phyloP scores from a whole-genome alignment of 805 yeast genomes.

The Candida jianshihensis region DNA sequence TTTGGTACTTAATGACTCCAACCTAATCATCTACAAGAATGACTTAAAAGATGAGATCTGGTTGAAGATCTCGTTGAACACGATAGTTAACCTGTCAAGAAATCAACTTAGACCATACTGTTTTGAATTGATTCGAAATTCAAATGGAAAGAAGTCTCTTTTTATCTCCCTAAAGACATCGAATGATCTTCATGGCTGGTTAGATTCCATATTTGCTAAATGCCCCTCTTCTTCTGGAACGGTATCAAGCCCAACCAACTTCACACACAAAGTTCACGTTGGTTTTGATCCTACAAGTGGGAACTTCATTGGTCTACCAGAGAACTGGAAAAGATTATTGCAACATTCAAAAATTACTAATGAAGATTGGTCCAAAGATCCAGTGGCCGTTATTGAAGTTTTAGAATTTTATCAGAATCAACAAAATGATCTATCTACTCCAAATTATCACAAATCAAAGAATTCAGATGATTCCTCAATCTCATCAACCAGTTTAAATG shows the following conservation, averaged over 20 bases:
- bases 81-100: slow-evolving; percentile 57
- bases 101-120: slow-evolving; percentile 71
- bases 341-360: slow-evolving; percentile 84
- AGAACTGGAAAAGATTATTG: slow-evolving; percentile 84
- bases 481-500: slow-evolving; percentile 13
- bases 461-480: slow-evolving; percentile 18
- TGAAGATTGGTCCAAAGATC: slow-evolving; percentile 88
- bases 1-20: slow-evolving; percentile 68
- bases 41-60: slow-evolving; percentile 47
- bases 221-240: slow-evolving; percentile 55
- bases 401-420: slow-evolving; percentile 65
- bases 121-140: slow-evolving; percentile 56
- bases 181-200: slow-evolving; percentile 81
- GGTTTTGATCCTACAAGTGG: slow-evolving; percentile 83
- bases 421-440: slow-evolving; percentile 9
- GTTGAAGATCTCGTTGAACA: slow-evolving; percentile 47
- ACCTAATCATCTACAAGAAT: slow-evolving; percentile 65
- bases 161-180: slow-evolving; percentile 72
- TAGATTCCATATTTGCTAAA: slow-evolving; percentile 76
- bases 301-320: slow-evolving; percentile 87
- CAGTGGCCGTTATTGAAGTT: slow-evolving; percentile 91
- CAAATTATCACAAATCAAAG: slow-evolving; percentile 13
- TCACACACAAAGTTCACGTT: slow-evolving; percentile 88
- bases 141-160: slow-evolving; percentile 46
- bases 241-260: slow-evolving; percentile 90